phyloP scores from a whole-genome alignment of 208 protist genomes.

The Phytomonas sp. region DNA sequence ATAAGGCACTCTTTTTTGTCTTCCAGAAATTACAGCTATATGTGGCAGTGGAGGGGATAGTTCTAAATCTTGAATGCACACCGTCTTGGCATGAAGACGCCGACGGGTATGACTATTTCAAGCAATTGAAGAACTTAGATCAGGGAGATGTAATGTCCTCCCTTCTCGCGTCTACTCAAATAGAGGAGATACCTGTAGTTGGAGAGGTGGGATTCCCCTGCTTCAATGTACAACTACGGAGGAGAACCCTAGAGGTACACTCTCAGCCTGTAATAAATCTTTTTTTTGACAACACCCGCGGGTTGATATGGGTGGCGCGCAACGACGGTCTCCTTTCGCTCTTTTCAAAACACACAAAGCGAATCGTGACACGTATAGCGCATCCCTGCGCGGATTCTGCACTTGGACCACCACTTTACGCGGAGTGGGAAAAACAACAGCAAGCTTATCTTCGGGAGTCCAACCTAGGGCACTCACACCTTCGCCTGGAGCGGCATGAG shows the following conservation, averaged over 20 bases:
- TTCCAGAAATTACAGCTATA: slow-evolving; percentile 71
- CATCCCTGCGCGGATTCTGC: slow-evolving; percentile 55
- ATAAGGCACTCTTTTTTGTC: slow-evolving; percentile 71
- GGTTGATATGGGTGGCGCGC: slow-evolving; percentile 60
- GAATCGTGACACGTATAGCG: slow-evolving; percentile 48
- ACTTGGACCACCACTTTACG: slow-evolving; percentile 31
- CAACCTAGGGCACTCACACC: not conserved
- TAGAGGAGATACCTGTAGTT: slow-evolving; percentile 23
- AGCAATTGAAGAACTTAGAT: slow-evolving; percentile 1
- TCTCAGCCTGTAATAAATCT: slow-evolving; percentile 62
- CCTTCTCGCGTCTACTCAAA: not conserved
- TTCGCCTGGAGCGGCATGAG: slow-evolving; percentile 44
- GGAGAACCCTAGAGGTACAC: slow-evolving; percentile 58
- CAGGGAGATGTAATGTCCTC: not conserved
- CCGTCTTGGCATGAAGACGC: slow-evolving; percentile 42
- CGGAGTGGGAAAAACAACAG: slow-evolving; percentile 44
- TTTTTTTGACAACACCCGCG: slow-evolving; percentile 45
- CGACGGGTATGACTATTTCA: slow-evolving; percentile 43
- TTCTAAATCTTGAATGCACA: slow-evolving; percentile 54
- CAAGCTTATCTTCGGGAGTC: not conserved
- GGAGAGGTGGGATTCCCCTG: slow-evolving; percentile 17
- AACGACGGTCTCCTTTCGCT: slow-evolving; percentile 67
- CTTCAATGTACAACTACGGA: slow-evolving; percentile 41
- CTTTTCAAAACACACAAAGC: slow-evolving; percentile 60
- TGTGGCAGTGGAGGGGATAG: slow-evolving; percentile 60